A percentile compares a stretch with the other conserved stretches of the same genome.
These are phyloP conservation scores for Austroboletus niveus DNA, from an alignment of 1,284 basidiomycete species.

Conservation along the genomic window DNA sequence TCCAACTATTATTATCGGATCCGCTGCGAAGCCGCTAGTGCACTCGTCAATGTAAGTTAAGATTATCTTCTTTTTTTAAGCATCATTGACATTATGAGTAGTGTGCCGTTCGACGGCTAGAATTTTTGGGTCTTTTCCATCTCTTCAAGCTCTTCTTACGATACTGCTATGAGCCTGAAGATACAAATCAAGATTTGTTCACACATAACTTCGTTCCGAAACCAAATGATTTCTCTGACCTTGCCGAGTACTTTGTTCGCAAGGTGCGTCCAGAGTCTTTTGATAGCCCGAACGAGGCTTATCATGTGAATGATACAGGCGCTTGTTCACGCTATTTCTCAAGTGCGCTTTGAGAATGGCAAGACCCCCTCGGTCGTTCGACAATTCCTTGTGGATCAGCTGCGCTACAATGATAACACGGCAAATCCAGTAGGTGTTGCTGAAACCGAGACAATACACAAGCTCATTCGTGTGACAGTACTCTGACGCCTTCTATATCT, in stretches of 20 bases:
- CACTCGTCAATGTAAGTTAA: constrained; percentile 75
- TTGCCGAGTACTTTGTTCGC: constrained; percentile 92
- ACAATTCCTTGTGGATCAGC: constrained; percentile 86
- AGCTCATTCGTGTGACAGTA: constrained; percentile 51
- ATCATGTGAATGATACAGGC: constrained; percentile 41
- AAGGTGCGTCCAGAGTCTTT: constrained; percentile 53
- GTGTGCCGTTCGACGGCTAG: constrained; percentile 79
- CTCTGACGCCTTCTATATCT: constrained; percentile 91
- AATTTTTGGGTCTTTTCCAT: constrained; percentile 92
- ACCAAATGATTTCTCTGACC: constrained; percentile 91
- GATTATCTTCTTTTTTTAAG: constrained; percentile 5
- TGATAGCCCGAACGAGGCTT: not conserved
- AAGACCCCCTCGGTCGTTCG: constrained; percentile 88
- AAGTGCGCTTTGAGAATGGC: constrained; percentile 82
- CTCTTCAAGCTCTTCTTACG: constrained; percentile 94
- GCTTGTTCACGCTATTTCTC: constrained; percentile 79
- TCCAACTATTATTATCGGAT: constrained; percentile 98
- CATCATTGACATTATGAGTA: constrained; percentile 31
- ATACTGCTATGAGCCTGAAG: constrained; percentile 87
- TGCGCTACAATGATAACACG: constrained; percentile 95
- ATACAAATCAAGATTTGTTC: constrained; percentile 77
- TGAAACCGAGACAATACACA: not conserved
- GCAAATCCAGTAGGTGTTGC: constrained; percentile 69
- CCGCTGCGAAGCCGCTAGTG: constrained; percentile 90
- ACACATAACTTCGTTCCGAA: constrained; percentile 83